Percentiles rank a stretch among this genome's conserved stretches.
Evolutionary conservation across 2,329 filamentous ascomycete genomes (phyloP).

Genomic region (Aspergillus sp.): DNA sequence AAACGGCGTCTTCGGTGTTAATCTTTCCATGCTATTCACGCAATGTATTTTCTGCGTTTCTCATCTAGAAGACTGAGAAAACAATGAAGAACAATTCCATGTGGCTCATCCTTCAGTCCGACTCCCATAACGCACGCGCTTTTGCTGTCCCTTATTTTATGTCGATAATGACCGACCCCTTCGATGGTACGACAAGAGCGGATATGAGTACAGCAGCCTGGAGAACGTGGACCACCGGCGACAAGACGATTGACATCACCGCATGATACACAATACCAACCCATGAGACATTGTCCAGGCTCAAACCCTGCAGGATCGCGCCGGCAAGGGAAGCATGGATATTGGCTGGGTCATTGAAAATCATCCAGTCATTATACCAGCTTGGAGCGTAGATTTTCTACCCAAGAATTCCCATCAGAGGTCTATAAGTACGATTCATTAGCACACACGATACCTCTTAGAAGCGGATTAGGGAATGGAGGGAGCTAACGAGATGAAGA

Average conservation of each 20-base stretch:
- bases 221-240: background rate
- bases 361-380: background rate
- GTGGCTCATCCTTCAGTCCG: too few relatives aligned
- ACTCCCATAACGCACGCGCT: too few relatives aligned
- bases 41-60: too few relatives aligned
- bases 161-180: background rate
- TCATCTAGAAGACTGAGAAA: too few relatives aligned
- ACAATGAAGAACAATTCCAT: too few relatives aligned
- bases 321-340: conserved; percentile 1
- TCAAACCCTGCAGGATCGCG: conserved; percentile 3
- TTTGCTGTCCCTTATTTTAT: background rate
- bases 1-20: too few relatives aligned
- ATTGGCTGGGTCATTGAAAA: conserved; percentile 1
- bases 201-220: background rate
- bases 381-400: background rate
- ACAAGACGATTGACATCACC: background rate
- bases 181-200: background rate
- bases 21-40: too few relatives aligned
- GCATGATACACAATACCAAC: background rate
- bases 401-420: background rate
- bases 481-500: background rate
- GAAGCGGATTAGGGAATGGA: background rate
- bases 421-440: background rate
- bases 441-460: background rate
- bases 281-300: background rate